phyloP scores from a whole-genome alignment of 495 filamentous ascomycete genomes.

The Tuber calosporum region DNA sequence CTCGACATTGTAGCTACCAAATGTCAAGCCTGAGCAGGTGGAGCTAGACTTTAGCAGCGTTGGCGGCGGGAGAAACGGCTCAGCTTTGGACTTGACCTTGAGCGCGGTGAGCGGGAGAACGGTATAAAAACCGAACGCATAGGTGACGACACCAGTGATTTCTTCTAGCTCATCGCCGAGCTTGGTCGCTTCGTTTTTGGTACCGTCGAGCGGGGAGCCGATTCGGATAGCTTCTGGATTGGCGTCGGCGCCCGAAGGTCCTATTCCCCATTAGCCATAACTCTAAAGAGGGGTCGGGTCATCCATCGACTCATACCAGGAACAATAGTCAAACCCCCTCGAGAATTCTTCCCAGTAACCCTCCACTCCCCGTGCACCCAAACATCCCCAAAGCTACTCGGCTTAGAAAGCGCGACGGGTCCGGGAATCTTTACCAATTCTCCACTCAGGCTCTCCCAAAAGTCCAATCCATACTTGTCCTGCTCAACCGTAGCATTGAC shows the following conservation, averaged over 20 bases:
- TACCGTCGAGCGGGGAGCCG: conserved; percentile 54
- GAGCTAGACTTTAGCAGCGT: conserved; percentile 47
- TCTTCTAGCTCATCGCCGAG: conserved; percentile 53
- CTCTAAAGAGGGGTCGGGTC: not conserved
- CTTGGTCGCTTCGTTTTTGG: conserved; percentile 50
- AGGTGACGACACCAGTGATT: conserved; percentile 54
- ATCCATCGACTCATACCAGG: conserved; percentile 12
- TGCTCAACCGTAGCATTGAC: conserved; percentile 52
- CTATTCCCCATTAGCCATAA: conserved; percentile 7
- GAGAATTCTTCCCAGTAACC: conserved; percentile 49
- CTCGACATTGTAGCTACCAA: conserved; percentile 57
- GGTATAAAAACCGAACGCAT: conserved; percentile 55
- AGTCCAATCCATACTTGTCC: conserved; percentile 54
- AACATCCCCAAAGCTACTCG: conserved; percentile 55
- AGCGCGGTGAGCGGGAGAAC: conserved; percentile 53
- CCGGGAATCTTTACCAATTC: conserved; percentile 52
- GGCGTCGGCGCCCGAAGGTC: conserved; percentile 44
- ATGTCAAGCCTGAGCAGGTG: conserved; percentile 49
- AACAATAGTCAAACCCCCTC: conserved; percentile 54
- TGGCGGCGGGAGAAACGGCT: conserved; percentile 42
- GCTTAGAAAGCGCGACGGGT: conserved; percentile 47
- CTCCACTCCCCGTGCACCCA: conserved; percentile 56
- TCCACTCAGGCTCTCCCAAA: conserved; percentile 57
- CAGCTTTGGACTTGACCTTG: conserved; percentile 42
- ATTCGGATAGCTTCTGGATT: conserved; percentile 60